Evolutionary conservation across 2,329 filamentous ascomycete species (phyloP).

Genomic region (Domatiomyces globalis): DNA sequence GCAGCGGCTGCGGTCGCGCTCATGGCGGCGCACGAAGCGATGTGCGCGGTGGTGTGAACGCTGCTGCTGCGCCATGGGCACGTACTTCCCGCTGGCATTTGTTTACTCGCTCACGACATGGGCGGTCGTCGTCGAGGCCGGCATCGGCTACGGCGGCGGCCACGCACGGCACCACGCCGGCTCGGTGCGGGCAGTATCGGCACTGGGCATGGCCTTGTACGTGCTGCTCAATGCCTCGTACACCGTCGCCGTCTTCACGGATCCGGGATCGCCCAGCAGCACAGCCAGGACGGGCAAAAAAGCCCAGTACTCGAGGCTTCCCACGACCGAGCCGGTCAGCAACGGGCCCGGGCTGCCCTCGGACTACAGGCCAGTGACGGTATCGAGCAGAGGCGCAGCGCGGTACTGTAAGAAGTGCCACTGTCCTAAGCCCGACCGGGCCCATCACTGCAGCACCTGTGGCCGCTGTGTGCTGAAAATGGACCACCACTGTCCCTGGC

Average conservation of each 20-base stretch:
- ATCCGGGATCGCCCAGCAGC: constrained; percentile 54
- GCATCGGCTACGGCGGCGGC: constrained; percentile 40
- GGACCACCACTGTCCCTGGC: constrained; percentile 98
- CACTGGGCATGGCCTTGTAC: constrained; percentile 58
- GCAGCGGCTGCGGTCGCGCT: constrained; percentile 27
- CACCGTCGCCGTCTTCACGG: constrained; percentile 82
- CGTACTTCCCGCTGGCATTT: constrained; percentile 76
- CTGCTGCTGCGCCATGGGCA: constrained; percentile 63
- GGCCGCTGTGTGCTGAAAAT: constrained; percentile 93
- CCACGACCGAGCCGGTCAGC: constrained; percentile 48
- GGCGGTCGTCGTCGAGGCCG: constrained; percentile 77
- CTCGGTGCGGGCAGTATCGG: constrained; percentile 38
- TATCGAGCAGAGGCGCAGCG: constrained; percentile 75
- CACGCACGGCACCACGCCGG: constrained; percentile 20
- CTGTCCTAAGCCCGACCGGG: constrained; percentile 81
- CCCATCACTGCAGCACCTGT: constrained; percentile 94
- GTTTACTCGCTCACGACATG: constrained; percentile 85
- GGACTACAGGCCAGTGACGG: constrained; percentile 61
- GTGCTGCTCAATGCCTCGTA: constrained; percentile 75
- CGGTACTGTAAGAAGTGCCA: constrained; percentile 98
- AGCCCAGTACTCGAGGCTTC: constrained; percentile 58
- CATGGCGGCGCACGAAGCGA: constrained; percentile 24
- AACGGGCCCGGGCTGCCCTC: constrained; percentile 22
- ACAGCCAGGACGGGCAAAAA: constrained; percentile 9
- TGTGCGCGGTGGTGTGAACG: constrained; percentile 51